Percentiles rank a stretch among this genome's conserved stretches.
These are phyloP conservation scores for Penicillium aurantiogriseum DNA, from an alignment of 2,329 filamentous ascomycete genomes.

Conservation along the genomic window DNA sequence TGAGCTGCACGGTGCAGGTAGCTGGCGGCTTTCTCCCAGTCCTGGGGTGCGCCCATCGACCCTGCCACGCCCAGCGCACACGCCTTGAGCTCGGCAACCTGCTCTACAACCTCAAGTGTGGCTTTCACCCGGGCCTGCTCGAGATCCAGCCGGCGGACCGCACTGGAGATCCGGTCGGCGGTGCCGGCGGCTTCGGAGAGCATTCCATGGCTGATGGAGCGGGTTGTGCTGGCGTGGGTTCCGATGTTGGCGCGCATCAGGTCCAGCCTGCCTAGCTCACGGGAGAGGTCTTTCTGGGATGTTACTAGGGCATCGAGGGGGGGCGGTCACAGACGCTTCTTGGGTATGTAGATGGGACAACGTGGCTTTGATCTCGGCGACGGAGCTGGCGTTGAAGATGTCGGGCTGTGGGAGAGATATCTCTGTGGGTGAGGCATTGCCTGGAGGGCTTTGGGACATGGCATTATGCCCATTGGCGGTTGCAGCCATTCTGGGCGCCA, in stretches of 20 bases:
- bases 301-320: constrained; percentile 74
- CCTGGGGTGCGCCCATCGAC: constrained; percentile 95
- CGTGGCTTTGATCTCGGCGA: constrained; percentile 75
- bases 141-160: constrained; percentile 82
- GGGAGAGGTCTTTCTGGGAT: constrained; percentile 81
- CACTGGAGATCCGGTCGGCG: constrained; percentile 78
- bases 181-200: constrained; percentile 82
- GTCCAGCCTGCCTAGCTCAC: constrained; percentile 83
- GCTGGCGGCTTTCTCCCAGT: constrained; percentile 94
- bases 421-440: constrained; percentile 2
- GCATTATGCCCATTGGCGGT: constrained; percentile 29
- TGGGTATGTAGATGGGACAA: constrained; percentile 72
- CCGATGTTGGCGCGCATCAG: constrained; percentile 84
- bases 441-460: constrained; percentile 5
- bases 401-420: constrained; percentile 23
- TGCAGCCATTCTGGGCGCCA: constrained; percentile 17
- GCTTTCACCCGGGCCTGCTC: constrained; percentile 91
- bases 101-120: constrained; percentile 87
- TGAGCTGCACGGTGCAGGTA: constrained; percentile 82
- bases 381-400: constrained; percentile 69
- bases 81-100: constrained; percentile 93
- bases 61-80: constrained; percentile 92
- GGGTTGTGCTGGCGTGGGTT: constrained; percentile 78
- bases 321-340: constrained; percentile 70
- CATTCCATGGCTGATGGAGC: constrained; percentile 85